Percentiles rank a stretch among this genome's conserved stretches.
These are phyloP conservation scores for Licmophora abbreviata DNA, from an alignment of 108 stramenopile species.

Conservation along the genomic window DNA sequence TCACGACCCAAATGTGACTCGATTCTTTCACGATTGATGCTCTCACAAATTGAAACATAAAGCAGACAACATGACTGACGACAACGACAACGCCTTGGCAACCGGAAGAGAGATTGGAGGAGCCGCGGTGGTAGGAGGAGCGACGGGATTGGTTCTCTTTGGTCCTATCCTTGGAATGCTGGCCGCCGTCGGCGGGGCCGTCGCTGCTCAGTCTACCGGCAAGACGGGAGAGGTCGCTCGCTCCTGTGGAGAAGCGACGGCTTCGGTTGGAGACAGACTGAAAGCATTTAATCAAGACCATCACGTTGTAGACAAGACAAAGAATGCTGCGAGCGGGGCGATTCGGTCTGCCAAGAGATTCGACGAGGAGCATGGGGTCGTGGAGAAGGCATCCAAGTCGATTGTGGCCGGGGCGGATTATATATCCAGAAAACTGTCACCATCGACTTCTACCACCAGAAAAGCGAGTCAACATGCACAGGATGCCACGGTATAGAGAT, in stretches of 20 bases:
- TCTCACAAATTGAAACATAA: too few relatives aligned
- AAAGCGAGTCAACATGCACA: background rate
- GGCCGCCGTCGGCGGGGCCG: constrained; percentile 51
- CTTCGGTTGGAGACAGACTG: constrained; percentile 30
- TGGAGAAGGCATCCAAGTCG: background rate
- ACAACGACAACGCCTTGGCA: too few relatives aligned
- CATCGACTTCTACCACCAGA: background rate
- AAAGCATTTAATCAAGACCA: constrained; percentile 64
- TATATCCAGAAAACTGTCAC: background rate
- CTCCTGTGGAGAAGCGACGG: constrained; percentile 46
- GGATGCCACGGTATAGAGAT: too few relatives aligned
- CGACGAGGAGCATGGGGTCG: background rate
- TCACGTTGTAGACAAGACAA: constrained; percentile 55
- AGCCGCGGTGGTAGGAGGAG: constrained; percentile 60
- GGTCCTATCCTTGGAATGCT: constrained; percentile 58
- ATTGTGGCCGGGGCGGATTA: background rate
- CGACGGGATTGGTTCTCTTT: constrained; percentile 51
- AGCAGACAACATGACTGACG: too few relatives aligned
- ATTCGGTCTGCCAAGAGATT: constrained; percentile 6
- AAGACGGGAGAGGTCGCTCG: constrained; percentile 44
- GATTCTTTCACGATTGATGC: too few relatives aligned
- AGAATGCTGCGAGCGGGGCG: constrained; percentile 16
- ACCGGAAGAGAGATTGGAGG: constrained; percentile 20
- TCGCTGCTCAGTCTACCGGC: constrained; percentile 30
- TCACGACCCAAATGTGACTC: too few relatives aligned